Conservation (phyloP, 2,329 filamentous ascomycete genomes). For the Alternaria atra region DNA sequence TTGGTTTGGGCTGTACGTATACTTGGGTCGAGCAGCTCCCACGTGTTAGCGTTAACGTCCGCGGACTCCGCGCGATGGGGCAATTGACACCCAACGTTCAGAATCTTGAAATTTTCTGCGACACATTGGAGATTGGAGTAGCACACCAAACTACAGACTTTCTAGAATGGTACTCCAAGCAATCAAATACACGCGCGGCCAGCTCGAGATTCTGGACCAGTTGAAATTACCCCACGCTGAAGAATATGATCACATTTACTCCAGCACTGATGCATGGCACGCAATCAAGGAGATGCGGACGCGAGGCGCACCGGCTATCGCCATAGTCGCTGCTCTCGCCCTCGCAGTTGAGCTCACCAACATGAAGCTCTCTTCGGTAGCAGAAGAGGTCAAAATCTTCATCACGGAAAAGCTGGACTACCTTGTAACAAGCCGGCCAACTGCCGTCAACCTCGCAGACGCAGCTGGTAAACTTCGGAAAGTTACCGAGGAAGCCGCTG, state of each 20-base stretch:
- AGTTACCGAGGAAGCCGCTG: slow-evolving; percentile 64
- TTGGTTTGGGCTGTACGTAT: neutral
- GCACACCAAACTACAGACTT: slow-evolving; percentile 12
- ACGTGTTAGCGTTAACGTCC: slow-evolving; percentile 24
- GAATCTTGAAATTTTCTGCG: slow-evolving; percentile 32
- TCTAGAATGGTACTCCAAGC: slow-evolving; percentile 71
- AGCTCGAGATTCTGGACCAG: slow-evolving; percentile 81
- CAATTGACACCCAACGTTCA: slow-evolving; percentile 31
- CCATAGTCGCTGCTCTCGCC: slow-evolving; percentile 92
- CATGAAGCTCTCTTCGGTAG: slow-evolving; percentile 60
- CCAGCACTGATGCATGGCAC: slow-evolving; percentile 78
- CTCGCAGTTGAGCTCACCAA: slow-evolving; percentile 83
- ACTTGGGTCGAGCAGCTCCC: neutral
- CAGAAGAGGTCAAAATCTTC: slow-evolving; percentile 71
- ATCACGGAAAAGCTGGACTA: slow-evolving; percentile 84
- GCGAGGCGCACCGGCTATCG: slow-evolving; percentile 88
- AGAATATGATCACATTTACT: slow-evolving; percentile 77
- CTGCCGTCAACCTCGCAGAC: slow-evolving; percentile 93
- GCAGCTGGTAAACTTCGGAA: slow-evolving; percentile 82
- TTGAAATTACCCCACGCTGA: slow-evolving; percentile 82
- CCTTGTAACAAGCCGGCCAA: slow-evolving; percentile 87
- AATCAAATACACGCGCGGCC: slow-evolving; percentile 77
- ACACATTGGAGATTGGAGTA: slow-evolving; percentile 8
- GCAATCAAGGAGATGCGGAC: slow-evolving; percentile 85
- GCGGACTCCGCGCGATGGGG: slow-evolving; percentile 12